Percentiles rank a stretch among this genome's conserved stretches.
These are phyloP conservation scores for Cladophialophora bantiana DNA, from an alignment of 2,329 filamentous ascomycete genomes.

Conservation along the genomic window DNA sequence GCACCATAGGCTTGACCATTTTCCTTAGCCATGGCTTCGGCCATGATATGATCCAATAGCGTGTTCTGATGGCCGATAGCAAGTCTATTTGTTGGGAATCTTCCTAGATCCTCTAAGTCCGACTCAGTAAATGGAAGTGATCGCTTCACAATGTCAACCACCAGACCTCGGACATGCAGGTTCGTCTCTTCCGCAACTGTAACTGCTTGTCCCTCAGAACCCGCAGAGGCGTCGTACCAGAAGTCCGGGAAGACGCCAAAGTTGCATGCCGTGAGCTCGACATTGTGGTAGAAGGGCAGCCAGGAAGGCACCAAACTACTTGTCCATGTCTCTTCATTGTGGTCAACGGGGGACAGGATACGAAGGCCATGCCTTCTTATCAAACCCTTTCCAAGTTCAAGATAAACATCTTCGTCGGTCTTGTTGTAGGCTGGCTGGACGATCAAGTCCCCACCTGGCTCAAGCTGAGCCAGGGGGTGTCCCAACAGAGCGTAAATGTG, in stretches of 20 bases:
- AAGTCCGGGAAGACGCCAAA: conserved; percentile 19
- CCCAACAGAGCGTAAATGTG: conserved; percentile 30
- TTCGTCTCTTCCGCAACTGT: conserved; percentile 1
- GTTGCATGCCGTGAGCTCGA: conserved; percentile 8
- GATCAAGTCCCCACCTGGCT: neutral
- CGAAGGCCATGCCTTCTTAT: conserved; percentile 6
- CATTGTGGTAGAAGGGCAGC: conserved; percentile 16
- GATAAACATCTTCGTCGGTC: conserved; percentile 16
- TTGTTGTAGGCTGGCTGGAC: conserved; percentile 16
- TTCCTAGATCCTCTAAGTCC: conserved; percentile 8
- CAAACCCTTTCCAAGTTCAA: conserved; percentile 6
- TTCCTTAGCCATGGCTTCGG: neutral
- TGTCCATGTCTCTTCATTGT: conserved; percentile 9
- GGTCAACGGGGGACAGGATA: conserved; percentile 18
- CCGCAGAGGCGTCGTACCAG: conserved; percentile 7
- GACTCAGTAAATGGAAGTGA: neutral
- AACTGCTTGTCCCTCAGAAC: neutral
- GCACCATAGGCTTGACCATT: neutral
- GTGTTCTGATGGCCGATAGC: neutral
- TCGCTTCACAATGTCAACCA: conserved; percentile 10
- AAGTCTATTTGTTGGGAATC: neutral
- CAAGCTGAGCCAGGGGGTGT: conserved; percentile 17
- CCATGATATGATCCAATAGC: conserved; percentile 1
- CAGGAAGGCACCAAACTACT: conserved; percentile 18
- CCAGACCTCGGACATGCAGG: neutral